A percentile compares a stretch with the other conserved stretches of the same genome.
These are phyloP conservation scores for Linderina pennispora DNA, from an alignment of 192 early-diverging fungal genomes.

Conservation along the genomic window DNA sequence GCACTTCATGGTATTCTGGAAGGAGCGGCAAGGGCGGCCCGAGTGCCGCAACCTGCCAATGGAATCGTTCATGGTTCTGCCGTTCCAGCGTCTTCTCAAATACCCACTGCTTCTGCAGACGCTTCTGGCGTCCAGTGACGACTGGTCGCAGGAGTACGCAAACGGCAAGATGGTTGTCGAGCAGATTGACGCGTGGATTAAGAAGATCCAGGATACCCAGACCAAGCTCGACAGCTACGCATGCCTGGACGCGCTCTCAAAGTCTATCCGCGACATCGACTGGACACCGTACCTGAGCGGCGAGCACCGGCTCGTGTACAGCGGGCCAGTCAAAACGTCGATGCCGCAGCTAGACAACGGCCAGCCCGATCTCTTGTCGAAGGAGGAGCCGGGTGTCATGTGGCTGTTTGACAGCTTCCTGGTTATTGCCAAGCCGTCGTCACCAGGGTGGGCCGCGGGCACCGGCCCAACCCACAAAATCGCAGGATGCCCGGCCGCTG, in stretches of 20 bases:
- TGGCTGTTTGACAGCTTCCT: conserved; percentile 41
- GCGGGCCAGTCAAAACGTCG: conserved; percentile 19
- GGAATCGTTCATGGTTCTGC: conserved; percentile 49
- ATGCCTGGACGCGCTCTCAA: conserved; percentile 28
- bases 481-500: conserved; percentile 21
- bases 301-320: conserved; percentile 28
- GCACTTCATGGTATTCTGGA: conserved; percentile 45
- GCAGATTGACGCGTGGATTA: conserved; percentile 40
- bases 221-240: conserved; percentile 39
- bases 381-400: conserved; percentile 22
- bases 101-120: conserved; percentile 54
- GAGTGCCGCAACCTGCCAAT: conserved; percentile 51
- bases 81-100: conserved; percentile 58
- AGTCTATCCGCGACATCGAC: conserved; percentile 10
- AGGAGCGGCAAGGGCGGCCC: conserved; percentile 45
- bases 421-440: conserved; percentile 10
- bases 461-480: too few species aligned
- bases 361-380: conserved; percentile 10
- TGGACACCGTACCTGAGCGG: conserved; percentile 17
- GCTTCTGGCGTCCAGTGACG: conserved; percentile 43
- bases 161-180: conserved; percentile 30
- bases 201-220: conserved; percentile 40
- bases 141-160: conserved; percentile 32
- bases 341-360: conserved; percentile 4
- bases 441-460: neutral